Conservation (phyloP, 371 early-diverging fungal genomes). For the Mucor ambiguus region DNA sequence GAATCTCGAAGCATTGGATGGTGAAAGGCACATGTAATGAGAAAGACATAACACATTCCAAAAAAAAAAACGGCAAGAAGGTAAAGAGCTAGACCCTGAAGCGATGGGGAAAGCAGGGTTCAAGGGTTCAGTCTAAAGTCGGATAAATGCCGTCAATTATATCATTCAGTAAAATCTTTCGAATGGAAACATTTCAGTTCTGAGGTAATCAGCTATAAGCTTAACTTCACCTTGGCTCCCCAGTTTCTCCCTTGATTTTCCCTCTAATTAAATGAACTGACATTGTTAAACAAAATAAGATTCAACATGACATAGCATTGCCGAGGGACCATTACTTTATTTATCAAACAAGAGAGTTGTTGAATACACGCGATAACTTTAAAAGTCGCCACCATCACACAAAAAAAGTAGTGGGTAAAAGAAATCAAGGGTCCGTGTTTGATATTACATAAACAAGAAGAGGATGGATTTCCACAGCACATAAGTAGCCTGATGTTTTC, state of each 20-base stretch:
- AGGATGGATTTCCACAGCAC: neutral
- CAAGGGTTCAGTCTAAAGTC: constrained; percentile 1
- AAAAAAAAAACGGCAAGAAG: neutral
- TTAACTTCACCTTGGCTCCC: neutral
- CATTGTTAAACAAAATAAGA: neutral
- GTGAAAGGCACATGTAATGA: neutral
- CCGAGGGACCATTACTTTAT: neutral
- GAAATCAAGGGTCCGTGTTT: neutral
- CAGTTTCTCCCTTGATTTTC: neutral
- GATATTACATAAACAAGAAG: neutral
- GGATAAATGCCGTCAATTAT: neutral
- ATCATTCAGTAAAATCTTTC: neutral
- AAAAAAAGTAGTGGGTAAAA: neutral
- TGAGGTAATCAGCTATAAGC: neutral
- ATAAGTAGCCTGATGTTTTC: neutral
- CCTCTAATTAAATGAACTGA: neutral
- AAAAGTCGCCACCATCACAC: neutral
- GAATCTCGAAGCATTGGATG: neutral
- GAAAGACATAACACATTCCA: neutral
- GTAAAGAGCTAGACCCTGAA: neutral
- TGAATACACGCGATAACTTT: neutral
- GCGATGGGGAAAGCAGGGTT: neutral
- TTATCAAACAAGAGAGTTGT: neutral
- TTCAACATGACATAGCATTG: neutral
- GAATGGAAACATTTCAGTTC: neutral